Evolutionary conservation across 2,329 filamentous ascomycete genomes (phyloP).

Genomic region (Malbranchea cinnamomea): DNA sequence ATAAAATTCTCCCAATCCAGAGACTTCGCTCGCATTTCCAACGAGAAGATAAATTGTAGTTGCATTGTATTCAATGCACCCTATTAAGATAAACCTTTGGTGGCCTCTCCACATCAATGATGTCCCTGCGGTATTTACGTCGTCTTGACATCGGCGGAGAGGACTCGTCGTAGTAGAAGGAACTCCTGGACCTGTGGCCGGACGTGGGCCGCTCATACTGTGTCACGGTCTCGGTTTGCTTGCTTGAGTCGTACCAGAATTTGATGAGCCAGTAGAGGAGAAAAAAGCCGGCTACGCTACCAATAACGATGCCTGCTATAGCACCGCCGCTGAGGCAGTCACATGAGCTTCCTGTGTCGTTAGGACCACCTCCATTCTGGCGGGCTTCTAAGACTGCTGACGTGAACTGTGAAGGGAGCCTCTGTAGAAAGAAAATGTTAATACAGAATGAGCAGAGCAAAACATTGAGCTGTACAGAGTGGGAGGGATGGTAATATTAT

Average conservation of each 20-base stretch:
- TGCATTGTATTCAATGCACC: neutral
- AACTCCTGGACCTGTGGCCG: slow-evolving; percentile 13
- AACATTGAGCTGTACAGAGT: too few species aligned
- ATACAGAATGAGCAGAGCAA: too few species aligned
- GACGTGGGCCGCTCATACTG: slow-evolving; percentile 11
- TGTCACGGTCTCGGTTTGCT: slow-evolving; percentile 14
- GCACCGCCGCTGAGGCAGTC: slow-evolving; percentile 21
- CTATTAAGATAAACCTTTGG: slow-evolving; percentile 21
- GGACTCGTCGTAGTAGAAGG: slow-evolving; percentile 13
- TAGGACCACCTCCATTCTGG: slow-evolving; percentile 7
- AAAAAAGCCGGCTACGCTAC: slow-evolving; percentile 23
- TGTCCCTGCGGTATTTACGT: slow-evolving; percentile 15
- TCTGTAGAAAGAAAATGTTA: slow-evolving; percentile 4
- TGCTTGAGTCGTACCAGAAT: slow-evolving; percentile 14
- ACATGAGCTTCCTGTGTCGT: slow-evolving; percentile 5
- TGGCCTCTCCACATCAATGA: slow-evolving; percentile 20
- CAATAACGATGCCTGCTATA: slow-evolving; percentile 27
- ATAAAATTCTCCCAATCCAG: too few species aligned
- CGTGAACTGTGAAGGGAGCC: slow-evolving; percentile 5
- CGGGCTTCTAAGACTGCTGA: slow-evolving; percentile 11
- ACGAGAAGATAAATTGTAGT: too few species aligned
- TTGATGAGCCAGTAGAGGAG: slow-evolving; percentile 24
- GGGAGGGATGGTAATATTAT: too few species aligned
- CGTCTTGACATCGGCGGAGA: slow-evolving; percentile 17
- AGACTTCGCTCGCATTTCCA: too few species aligned